Conservation (phyloP, 495 filamentous ascomycete genomes). For the Geoglossum glabrum region DNA sequence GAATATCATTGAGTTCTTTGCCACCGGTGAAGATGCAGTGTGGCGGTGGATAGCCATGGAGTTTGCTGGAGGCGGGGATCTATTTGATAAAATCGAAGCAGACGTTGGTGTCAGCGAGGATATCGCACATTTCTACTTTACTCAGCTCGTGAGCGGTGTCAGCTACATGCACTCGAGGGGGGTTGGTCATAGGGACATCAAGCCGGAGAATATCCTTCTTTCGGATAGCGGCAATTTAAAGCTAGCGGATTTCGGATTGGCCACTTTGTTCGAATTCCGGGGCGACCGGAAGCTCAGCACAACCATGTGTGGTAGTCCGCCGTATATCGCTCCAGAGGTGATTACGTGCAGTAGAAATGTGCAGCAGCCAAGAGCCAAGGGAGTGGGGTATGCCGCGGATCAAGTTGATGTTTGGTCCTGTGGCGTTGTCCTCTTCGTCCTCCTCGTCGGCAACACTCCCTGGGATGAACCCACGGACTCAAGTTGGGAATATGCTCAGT, state of each 20-base stretch:
- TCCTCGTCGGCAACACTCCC: constrained; percentile 88
- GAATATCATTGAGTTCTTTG: constrained; percentile 85
- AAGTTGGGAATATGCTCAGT: constrained; percentile 19
- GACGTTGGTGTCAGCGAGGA: constrained; percentile 83
- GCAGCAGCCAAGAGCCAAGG: constrained; percentile 8
- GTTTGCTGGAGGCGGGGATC: constrained; percentile 80
- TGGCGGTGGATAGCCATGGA: constrained; percentile 99
- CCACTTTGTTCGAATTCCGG: constrained; percentile 79
- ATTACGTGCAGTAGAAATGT: constrained; percentile 25
- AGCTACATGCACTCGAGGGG: constrained; percentile 89
- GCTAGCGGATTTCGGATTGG: constrained; percentile 90
- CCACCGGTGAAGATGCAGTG: constrained; percentile 62
- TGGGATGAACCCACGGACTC: constrained; percentile 77
- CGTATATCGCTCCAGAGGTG: constrained; percentile 96
- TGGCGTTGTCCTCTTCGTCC: constrained; percentile 86
- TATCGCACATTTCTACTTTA: constrained; percentile 91
- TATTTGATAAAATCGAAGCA: constrained; percentile 98
- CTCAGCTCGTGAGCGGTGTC: constrained; percentile 74
- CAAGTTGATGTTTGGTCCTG: constrained; percentile 92
- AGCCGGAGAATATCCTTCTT: constrained; percentile 76
- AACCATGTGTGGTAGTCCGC: constrained; percentile 88
- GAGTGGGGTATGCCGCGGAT: constrained; percentile 55
- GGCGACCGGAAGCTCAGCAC: constrained; percentile 56
- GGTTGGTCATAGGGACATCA: constrained; percentile 75
- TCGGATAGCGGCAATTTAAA: constrained; percentile 75